phyloP scores from a whole-genome alignment of 306 rosid species.

The Acacia confusa region DNA sequence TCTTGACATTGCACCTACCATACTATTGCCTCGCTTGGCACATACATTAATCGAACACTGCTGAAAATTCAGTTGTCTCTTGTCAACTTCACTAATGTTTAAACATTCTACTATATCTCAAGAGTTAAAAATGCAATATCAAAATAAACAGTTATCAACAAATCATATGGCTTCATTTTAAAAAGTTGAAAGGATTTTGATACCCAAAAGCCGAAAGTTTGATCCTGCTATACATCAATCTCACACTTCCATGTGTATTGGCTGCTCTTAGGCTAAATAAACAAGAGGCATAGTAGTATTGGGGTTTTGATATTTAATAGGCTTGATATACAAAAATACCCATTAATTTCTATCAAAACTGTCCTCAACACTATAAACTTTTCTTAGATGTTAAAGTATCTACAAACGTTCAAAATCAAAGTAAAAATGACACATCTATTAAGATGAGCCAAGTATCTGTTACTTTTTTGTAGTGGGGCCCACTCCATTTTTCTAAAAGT shows the following conservation, averaged over 20 bases:
- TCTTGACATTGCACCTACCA: constrained; percentile 39
- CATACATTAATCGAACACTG: neutral
- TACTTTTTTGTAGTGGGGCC: too few species aligned
- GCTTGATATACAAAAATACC: too few species aligned
- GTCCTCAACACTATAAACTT: too few species aligned
- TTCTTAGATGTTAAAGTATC: too few species aligned
- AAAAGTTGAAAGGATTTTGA: neutral
- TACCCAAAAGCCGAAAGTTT: neutral
- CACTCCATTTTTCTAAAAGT: too few species aligned
- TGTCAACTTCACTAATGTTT: too few species aligned
- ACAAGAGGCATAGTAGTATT: too few species aligned
- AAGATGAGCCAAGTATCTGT: too few species aligned
- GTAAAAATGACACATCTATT: too few species aligned
- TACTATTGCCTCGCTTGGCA: neutral
- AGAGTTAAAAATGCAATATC: neutral
- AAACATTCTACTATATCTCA: neutral
- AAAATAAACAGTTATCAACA: neutral
- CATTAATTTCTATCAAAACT: too few species aligned
- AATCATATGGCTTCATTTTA: neutral
- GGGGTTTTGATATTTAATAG: too few species aligned
- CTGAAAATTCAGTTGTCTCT: neutral
- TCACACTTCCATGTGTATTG: neutral
- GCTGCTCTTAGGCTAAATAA: neutral
- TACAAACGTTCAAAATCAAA: too few species aligned
- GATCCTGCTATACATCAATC: neutral